Evolutionary conservation across 805 yeast genomes (phyloP).

Genomic region (Nadsonia fulvescens): DNA sequence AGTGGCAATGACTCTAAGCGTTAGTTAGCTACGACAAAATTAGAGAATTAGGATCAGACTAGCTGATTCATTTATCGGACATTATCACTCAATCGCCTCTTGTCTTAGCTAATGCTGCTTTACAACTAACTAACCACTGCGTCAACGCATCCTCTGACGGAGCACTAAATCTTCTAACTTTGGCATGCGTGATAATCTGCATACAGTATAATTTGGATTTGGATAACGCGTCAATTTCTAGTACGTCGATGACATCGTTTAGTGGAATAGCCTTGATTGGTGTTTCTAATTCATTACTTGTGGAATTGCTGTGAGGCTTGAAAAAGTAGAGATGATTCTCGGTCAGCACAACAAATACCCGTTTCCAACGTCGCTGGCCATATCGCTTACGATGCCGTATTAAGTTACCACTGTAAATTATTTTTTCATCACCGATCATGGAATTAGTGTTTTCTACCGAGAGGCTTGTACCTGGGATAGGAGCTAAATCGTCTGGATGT

Average conservation of each 20-base stretch:
- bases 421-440: too few relatives aligned
- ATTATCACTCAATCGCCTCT: too few relatives aligned
- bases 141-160: constrained; percentile 28
- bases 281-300: constrained; percentile 9
- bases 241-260: constrained; percentile 16
- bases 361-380: constrained; percentile 34
- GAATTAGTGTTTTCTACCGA: too few relatives aligned
- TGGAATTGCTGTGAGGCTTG: constrained; percentile 17
- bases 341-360: constrained; percentile 26
- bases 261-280: constrained; percentile 6
- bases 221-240: constrained; percentile 31
- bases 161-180: constrained; percentile 28
- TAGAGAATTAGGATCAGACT: too few relatives aligned
- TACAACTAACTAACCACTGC: constrained; percentile 31
- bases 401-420: too few relatives aligned
- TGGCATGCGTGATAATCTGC: constrained; percentile 28
- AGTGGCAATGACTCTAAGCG: too few relatives aligned
- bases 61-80: too few relatives aligned
- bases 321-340: constrained; percentile 24
- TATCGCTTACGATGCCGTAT: constrained; percentile 24
- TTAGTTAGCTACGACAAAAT: too few relatives aligned
- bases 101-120: too few relatives aligned
- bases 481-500: too few relatives aligned
- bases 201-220: constrained; percentile 27
- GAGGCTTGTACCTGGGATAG: too few relatives aligned